Evolutionary conservation across 306 rosid genomes (phyloP), one percentile per base, ranked within the genome.

Genomic region (Quillaja saponaria): DNA sequence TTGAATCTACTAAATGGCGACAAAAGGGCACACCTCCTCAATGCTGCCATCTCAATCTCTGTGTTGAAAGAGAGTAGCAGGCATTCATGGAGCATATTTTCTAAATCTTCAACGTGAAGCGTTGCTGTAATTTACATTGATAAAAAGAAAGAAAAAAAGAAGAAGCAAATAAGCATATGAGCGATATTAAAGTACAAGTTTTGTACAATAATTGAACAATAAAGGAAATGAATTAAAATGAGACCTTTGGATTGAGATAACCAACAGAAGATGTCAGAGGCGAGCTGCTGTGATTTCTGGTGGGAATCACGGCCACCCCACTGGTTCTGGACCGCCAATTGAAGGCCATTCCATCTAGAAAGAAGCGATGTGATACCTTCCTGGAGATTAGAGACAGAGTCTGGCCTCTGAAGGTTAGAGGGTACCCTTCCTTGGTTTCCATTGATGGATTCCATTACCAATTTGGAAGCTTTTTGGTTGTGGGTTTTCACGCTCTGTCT

Each of bases 1-100:
- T n/a, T n/a, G n/a, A n/a, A n/a, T n/a, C n/a, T n/a, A n/a, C n/a
- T n/a, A n/a, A n/a, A n/a, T n/a, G n/a, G n/a, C 5, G 12, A 49
- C 44, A 2, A 20, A n/a, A 59, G n/a, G 53, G 19, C 35, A 1
- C 71, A 81, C 96, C 90, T 85, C 84, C 61, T 88, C 96, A 31
- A 88, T 79, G 79, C 96, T 88, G 28, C 90, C 96, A 75, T 88
- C 96, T 73, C 96, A 12, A 88, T 77, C 69, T 85, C 96, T 20
- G 96, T 88, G 72, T 83, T 88, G 66, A 88, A 83, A 53, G 84
- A 76, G 53, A 88, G 82, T 44, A 88, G 63, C 90, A 81, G 37
- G 37, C 63, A 66, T 71, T 88, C 96, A 34, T 85, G 78, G 64
- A 83, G 90, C 31, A 81, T 37, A 68, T 71, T 81, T 63, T 88